Base-by-base conservation (phyloP, 2,329 filamentous ascomycete species). In the Ascosphaera acerosa region DNA sequence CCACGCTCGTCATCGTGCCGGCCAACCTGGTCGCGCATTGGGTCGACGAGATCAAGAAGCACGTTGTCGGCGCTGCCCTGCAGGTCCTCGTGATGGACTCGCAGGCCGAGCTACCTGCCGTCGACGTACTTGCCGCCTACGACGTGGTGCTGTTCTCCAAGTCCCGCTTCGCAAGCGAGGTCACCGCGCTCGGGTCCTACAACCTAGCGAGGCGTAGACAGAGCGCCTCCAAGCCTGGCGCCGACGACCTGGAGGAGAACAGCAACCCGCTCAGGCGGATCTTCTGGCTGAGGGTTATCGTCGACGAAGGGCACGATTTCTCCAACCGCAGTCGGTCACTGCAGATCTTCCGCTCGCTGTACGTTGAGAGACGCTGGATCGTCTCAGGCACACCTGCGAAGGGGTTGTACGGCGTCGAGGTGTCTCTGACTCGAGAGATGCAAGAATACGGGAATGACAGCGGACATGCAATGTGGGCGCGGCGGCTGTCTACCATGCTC, bases 271-370 rank as follows among this genome's bases (percentile, higher is more conserved):
- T 92, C 12, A 67, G 68, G 23, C 51, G 65, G 5, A 50, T 92
- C 3, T 80, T 78, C 41, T 91, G 84, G 62, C 72, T 91, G 42
- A 64, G 84, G 2, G 71, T 89, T 29, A 82, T 94, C 29, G 74
- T 90, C 12, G 84, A 94, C 39, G 84, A 92, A 57, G 84, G 84
- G 0, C 81, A 92, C 46, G 75, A 66, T 35, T 70, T 91, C 35
- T 55, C 56, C 6, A 57, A 56, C 32, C 66, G 59, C 40, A 78
- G 68, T 1, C 62, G 57, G 29, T 63, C 66, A 18, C 57, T 64
- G 4, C 46, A 59, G 10, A 55, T 70, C 6, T 53, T 67, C 4
- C 52, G 61, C 20, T 53, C 59, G 31, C 55, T 71, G 15, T 49
- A 52, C 28, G 47, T 80, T 10, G 71, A 80, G 29, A 66, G 77